Conservation (phyloP, 257 asterid species). For the Primulina huaijiensis region DNA sequence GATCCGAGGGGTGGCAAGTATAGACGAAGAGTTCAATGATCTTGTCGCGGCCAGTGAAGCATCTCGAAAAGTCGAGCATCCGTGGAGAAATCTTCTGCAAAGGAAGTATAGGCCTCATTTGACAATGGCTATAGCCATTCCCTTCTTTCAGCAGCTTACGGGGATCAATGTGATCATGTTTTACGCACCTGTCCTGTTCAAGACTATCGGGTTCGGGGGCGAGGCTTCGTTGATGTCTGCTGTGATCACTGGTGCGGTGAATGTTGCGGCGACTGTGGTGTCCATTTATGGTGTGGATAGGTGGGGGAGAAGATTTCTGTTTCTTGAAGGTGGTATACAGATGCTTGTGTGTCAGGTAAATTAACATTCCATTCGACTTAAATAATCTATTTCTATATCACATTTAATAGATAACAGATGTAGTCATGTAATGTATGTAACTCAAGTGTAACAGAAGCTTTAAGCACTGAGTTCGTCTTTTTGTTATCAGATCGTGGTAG, state of each 20-base stretch:
- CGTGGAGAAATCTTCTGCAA: constrained; percentile 38
- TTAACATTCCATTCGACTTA: not conserved
- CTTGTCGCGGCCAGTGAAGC: constrained; percentile 44
- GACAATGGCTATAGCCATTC: not conserved
- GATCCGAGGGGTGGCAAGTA: constrained; percentile 32
- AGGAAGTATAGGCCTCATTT: constrained; percentile 24
- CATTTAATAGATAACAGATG: too few species aligned
- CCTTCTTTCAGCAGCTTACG: not conserved
- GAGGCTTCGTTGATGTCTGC: constrained; percentile 38
- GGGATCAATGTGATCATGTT: constrained; percentile 26
- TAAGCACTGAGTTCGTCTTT: too few species aligned
- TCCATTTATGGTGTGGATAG: not conserved
- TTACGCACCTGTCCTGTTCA: constrained; percentile 40
- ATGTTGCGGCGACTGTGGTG: constrained; percentile 33
- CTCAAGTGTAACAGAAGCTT: too few species aligned
- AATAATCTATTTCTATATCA: too few species aligned
- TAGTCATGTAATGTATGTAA: too few species aligned
- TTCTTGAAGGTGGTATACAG: not conserved
- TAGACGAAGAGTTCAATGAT: constrained; percentile 45
- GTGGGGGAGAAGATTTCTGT: not conserved
- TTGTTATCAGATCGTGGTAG: constrained; percentile 35
- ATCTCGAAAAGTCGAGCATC: constrained; percentile 36
- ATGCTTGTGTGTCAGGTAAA: not conserved
- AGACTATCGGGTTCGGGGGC: constrained; percentile 32
- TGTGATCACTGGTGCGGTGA: constrained; percentile 37